Evolutionary conservation across 495 filamentous ascomycete genomes (phyloP).

Genomic region (Neurospora sp.): DNA sequence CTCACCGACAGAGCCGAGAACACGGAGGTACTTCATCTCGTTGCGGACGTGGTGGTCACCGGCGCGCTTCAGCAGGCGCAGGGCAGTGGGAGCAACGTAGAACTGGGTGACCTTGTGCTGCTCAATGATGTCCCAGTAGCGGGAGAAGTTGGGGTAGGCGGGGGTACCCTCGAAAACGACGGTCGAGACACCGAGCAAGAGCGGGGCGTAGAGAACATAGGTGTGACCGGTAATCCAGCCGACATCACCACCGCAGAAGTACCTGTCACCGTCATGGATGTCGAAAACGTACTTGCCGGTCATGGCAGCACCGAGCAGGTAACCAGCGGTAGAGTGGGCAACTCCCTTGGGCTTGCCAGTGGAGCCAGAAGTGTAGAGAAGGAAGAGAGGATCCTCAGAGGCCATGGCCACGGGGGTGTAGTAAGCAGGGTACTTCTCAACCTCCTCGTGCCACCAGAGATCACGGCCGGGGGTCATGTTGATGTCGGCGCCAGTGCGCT

Average conservation of each 20-base stretch:
- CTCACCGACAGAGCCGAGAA: constrained; percentile 95
- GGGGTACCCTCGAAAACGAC: constrained; percentile 99
- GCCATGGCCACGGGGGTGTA: constrained; percentile 76
- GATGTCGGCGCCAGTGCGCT: constrained; percentile 89
- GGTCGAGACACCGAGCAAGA: constrained; percentile 84
- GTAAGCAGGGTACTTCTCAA: constrained; percentile 89
- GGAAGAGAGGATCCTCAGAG: constrained; percentile 93
- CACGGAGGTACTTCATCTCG: constrained; percentile 78
- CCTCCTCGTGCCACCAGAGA: constrained; percentile 97
- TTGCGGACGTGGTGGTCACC: constrained; percentile 84
- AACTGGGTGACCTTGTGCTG: constrained; percentile 95
- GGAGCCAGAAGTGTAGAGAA: constrained; percentile 95
- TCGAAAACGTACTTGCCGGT: constrained; percentile 99
- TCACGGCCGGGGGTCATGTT: constrained; percentile 86
- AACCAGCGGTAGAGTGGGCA: constrained; percentile 94
- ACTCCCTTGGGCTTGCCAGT: constrained; percentile 99
- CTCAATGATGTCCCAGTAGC: constrained; percentile 97
- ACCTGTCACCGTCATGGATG: constrained; percentile 84
- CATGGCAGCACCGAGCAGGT: constrained; percentile 81
- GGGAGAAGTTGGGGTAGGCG: constrained; percentile 92
- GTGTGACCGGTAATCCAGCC: constrained; percentile 99
- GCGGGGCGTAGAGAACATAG: constrained; percentile 94
- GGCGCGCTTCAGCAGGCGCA: constrained; percentile 88
- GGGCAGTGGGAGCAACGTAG: constrained; percentile 93
- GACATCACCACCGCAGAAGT: constrained; percentile 97